Evolutionary conservation across 2,329 filamentous ascomycete genomes (phyloP).

Genomic region (Periconia macrospinosa): DNA sequence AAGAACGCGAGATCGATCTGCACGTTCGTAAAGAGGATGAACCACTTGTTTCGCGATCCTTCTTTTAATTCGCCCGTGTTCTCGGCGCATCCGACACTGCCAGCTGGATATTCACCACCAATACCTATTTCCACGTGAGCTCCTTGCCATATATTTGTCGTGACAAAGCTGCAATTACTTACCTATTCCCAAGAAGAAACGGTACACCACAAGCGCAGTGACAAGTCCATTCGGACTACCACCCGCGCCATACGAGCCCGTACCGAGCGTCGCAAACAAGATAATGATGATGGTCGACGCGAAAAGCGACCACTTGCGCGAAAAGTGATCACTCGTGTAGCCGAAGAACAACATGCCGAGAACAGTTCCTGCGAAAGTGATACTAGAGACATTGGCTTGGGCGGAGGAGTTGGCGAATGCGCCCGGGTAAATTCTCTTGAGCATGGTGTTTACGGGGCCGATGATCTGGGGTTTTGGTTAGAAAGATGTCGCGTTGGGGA

Average conservation of each 20-base stretch:
- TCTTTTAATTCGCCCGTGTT: slow-evolving; percentile 78
- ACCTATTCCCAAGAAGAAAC: slow-evolving; percentile 71
- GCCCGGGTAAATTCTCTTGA: slow-evolving; percentile 67
- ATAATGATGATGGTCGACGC: slow-evolving; percentile 82
- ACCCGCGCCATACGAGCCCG: slow-evolving; percentile 74
- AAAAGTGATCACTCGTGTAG: slow-evolving; percentile 80
- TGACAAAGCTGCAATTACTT: slow-evolving; percentile 1
- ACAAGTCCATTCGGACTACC: slow-evolving; percentile 73
- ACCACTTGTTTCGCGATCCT: slow-evolving; percentile 87
- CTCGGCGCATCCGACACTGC: slow-evolving; percentile 82
- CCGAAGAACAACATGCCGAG: slow-evolving; percentile 81
- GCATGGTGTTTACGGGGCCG: slow-evolving; percentile 80
- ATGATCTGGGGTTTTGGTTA: slow-evolving; percentile 64
- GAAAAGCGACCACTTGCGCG: slow-evolving; percentile 78
- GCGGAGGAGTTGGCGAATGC: slow-evolving; percentile 71
- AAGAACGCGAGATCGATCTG: slow-evolving; percentile 88
- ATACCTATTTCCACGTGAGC: slow-evolving; percentile 55
- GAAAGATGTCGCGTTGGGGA: slow-evolving; percentile 6
- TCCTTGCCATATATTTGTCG: background rate
- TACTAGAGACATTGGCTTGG: slow-evolving; percentile 74
- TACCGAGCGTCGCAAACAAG: slow-evolving; percentile 77
- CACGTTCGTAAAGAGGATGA: slow-evolving; percentile 77
- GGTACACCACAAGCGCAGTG: slow-evolving; percentile 76
- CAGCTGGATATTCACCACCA: slow-evolving; percentile 79
- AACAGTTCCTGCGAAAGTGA: slow-evolving; percentile 85